These are phyloP conservation scores for Agrocybe praecox DNA, from an alignment of 768 basidiomycete genomes.

Conservation along the genomic window DNA sequence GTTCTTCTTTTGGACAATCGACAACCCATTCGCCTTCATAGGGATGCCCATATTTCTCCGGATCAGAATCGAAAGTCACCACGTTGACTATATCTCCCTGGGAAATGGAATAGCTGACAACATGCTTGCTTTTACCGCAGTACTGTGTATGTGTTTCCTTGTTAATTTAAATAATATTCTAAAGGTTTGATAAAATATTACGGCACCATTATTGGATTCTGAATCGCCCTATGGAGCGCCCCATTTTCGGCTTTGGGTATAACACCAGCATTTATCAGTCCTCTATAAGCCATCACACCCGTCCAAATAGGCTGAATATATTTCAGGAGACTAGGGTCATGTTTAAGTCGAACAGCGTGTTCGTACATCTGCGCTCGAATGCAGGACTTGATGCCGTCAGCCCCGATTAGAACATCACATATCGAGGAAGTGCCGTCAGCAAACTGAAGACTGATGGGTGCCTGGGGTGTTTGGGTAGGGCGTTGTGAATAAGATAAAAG, in stretches of 20 bases:
- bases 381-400: slow-evolving; percentile 45
- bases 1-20: slow-evolving; percentile 30
- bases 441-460: slow-evolving; percentile 28
- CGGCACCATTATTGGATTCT: slow-evolving; percentile 42
- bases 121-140: slow-evolving; percentile 52
- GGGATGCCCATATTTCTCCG: slow-evolving; percentile 28
- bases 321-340: slow-evolving; percentile 26
- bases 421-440: slow-evolving; percentile 32
- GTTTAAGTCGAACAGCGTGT: slow-evolving; percentile 22
- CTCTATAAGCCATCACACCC: slow-evolving; percentile 47
- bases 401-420: slow-evolving; percentile 46
- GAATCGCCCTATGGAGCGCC: slow-evolving; percentile 32
- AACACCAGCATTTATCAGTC: slow-evolving; percentile 41
- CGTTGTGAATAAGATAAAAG: slow-evolving; percentile 25
- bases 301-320: slow-evolving; percentile 47
- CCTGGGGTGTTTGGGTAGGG: slow-evolving; percentile 2
- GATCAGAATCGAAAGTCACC: slow-evolving; percentile 41
- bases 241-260: slow-evolving; percentile 27
- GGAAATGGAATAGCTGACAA: slow-evolving; percentile 51
- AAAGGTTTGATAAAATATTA: slow-evolving; percentile 18
- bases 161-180: background rate
- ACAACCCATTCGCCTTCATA: slow-evolving; percentile 34
- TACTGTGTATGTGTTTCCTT: slow-evolving; percentile 32
- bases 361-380: slow-evolving; percentile 33
- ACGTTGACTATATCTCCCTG: slow-evolving; percentile 46